Evolutionary conservation across 164 flowering plant genomes (phyloP).

Genomic region (Santalum album): DNA sequence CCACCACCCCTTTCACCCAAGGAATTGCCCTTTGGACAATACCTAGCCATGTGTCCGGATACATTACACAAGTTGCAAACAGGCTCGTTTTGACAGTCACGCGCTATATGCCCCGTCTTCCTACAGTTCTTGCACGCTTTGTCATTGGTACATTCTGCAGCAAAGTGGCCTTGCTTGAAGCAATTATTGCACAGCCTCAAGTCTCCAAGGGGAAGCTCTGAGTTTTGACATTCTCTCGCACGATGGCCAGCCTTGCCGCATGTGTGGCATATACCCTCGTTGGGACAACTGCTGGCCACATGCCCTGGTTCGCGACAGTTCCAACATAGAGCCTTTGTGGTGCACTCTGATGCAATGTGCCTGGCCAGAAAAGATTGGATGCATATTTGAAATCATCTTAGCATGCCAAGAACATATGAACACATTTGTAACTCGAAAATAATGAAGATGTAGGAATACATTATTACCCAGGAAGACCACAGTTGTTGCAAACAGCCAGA

Average conservation of each 20-base stretch:
- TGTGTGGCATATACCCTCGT: slow-evolving; percentile 51
- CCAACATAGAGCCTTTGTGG: slow-evolving; percentile 42
- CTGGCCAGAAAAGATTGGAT: slow-evolving; percentile 15
- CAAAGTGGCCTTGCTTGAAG: slow-evolving; percentile 66
- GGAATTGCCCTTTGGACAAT: slow-evolving; percentile 48
- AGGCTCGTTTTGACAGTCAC: slow-evolving; percentile 47
- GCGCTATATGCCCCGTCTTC: slow-evolving; percentile 57
- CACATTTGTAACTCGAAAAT: neutral
- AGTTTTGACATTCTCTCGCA: slow-evolving; percentile 49
- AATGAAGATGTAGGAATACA: neutral
- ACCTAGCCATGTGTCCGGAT: slow-evolving; percentile 78
- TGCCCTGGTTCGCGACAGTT: slow-evolving; percentile 61
- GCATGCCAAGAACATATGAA: neutral
- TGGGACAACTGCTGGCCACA: slow-evolving; percentile 39
- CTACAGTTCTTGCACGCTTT: slow-evolving; percentile 77
- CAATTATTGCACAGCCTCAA: slow-evolving; percentile 68
- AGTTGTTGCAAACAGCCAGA: slow-evolving; percentile 55
- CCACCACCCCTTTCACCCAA: slow-evolving; percentile 29
- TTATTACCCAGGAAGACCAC: slow-evolving; percentile 53
- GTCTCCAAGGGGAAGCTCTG: slow-evolving; percentile 47
- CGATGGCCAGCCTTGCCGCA: slow-evolving; percentile 59
- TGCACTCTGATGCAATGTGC: slow-evolving; percentile 51
- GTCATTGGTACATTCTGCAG: slow-evolving; percentile 61
- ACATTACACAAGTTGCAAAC: slow-evolving; percentile 55
- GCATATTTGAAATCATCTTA: neutral